phyloP scores from a whole-genome alignment of 441 rosid genomes.

The Gossypium laxum region DNA sequence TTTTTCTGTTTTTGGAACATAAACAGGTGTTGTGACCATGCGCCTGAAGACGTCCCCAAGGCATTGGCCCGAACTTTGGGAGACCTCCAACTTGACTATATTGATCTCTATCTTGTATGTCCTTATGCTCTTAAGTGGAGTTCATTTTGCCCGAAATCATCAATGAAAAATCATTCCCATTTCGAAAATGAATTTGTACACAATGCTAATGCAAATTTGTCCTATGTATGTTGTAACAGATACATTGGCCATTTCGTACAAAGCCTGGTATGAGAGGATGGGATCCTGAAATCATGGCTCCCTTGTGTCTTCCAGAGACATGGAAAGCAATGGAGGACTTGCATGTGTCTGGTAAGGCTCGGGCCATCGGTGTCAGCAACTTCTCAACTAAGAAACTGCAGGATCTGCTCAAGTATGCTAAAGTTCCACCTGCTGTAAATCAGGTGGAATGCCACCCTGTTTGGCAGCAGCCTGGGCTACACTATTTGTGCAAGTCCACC shows the following conservation, averaged over 20 bases:
- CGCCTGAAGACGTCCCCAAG: conserved; percentile 41
- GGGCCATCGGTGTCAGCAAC: conserved; percentile 41
- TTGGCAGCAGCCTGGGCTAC: conserved; percentile 48
- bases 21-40: conserved; percentile 41
- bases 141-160: neutral
- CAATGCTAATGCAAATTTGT: neutral
- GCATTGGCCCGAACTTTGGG: conserved; percentile 31
- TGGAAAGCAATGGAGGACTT: conserved; percentile 52
- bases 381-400: conserved; percentile 43
- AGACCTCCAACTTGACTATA: conserved; percentile 40
- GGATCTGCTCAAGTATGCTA: conserved; percentile 32
- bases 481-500: conserved; percentile 40
- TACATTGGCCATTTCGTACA: conserved; percentile 20
- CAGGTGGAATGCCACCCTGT: conserved; percentile 56
- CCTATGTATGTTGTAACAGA: conserved; percentile 6
- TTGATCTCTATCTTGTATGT: conserved; percentile 45
- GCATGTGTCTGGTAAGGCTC: conserved; percentile 31
- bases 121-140: neutral
- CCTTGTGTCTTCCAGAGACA: conserved; percentile 36
- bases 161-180: neutral
- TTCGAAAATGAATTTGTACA: neutral
- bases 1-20: neutral
- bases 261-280: conserved; percentile 23
- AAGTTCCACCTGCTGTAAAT: conserved; percentile 44
- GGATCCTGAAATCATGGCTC: conserved; percentile 35